Conservation (phyloP, 1,139 yeast genomes). For the Candida glucosophila region DNA sequence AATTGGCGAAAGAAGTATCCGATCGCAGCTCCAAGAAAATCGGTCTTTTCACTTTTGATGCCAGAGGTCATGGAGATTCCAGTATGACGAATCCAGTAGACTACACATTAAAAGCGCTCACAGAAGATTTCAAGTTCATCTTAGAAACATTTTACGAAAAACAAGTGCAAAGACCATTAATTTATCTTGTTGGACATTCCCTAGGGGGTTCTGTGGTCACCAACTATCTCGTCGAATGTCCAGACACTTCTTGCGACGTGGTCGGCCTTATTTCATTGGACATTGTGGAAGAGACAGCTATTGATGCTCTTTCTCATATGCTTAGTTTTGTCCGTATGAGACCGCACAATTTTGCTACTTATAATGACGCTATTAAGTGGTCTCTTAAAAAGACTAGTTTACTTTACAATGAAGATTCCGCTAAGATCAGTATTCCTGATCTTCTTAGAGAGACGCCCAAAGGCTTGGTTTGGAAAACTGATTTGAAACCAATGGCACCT, state of each 20-base stretch:
- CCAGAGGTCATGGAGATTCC: slow-evolving; percentile 71
- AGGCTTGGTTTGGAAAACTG: slow-evolving; percentile 50
- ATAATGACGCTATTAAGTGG: slow-evolving; percentile 73
- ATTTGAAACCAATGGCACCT: slow-evolving; percentile 49
- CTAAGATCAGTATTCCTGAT: slow-evolving; percentile 70
- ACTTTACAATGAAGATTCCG: slow-evolving; percentile 54
- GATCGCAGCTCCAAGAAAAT: slow-evolving; percentile 17
- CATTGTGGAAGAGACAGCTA: slow-evolving; percentile 90
- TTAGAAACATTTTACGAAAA: slow-evolving; percentile 25
- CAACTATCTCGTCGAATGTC: slow-evolving; percentile 17
- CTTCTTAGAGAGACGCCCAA: slow-evolving; percentile 23
- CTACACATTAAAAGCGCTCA: slow-evolving; percentile 44
- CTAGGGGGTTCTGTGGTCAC: slow-evolving; percentile 85
- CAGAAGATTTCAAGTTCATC: slow-evolving; percentile 47
- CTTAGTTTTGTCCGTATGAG: slow-evolving; percentile 49
- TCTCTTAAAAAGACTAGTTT: slow-evolving; percentile 46
- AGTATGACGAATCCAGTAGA: slow-evolving; percentile 15
- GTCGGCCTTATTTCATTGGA: slow-evolving; percentile 74
- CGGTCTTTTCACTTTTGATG: slow-evolving; percentile 67
- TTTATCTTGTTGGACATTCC: slow-evolving; percentile 76
- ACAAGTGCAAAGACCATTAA: slow-evolving; percentile 10
- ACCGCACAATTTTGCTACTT: slow-evolving; percentile 48
- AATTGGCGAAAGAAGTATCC: slow-evolving; percentile 31
- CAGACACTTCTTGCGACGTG: slow-evolving; percentile 15
- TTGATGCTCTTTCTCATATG: slow-evolving; percentile 61